A percentile compares a stretch with the other conserved stretches of the same genome.
These are phyloP conservation scores for Pyrrhoderma noxium DNA, from an alignment of 1,284 basidiomycete genomes.

Conservation along the genomic window DNA sequence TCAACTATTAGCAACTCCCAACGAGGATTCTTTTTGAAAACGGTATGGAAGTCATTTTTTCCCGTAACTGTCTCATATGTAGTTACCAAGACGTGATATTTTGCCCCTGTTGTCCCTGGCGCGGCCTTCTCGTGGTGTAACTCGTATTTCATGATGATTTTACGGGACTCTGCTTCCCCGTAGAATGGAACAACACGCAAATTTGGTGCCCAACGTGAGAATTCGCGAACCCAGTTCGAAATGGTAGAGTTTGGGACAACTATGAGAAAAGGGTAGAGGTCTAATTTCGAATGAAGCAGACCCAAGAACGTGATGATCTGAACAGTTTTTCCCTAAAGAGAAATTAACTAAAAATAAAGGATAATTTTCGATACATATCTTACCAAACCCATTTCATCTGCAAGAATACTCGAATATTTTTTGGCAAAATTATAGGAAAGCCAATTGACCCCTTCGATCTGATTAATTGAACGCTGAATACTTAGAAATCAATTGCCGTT, in stretches of 20 bases:
- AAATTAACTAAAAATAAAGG: constrained; percentile 3
- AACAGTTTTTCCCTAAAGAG: constrained; percentile 79
- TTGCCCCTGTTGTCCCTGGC: constrained; percentile 44
- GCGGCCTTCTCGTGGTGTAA: constrained; percentile 51
- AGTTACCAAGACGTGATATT: constrained; percentile 81
- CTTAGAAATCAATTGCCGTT: not conserved
- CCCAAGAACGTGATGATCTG: constrained; percentile 87
- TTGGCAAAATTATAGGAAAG: constrained; percentile 86
- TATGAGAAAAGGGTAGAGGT: constrained; percentile 75
- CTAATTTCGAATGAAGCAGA: constrained; percentile 53
- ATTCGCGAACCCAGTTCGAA: constrained; percentile 83
- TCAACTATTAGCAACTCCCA: constrained; percentile 94
- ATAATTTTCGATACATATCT: constrained; percentile 22
- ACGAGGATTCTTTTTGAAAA: constrained; percentile 75
- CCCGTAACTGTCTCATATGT: constrained; percentile 80
- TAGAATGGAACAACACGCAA: constrained; percentile 79
- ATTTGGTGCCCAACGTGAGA: constrained; percentile 85
- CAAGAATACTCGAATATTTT: constrained; percentile 85
- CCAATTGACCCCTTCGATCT: constrained; percentile 94
- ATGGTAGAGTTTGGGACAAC: constrained; percentile 94
- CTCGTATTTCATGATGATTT: constrained; percentile 79
- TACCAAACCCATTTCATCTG: constrained; percentile 95
- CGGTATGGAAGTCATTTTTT: constrained; percentile 54
- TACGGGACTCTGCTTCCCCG: constrained; percentile 71
- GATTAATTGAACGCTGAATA: not conserved